Conservation (phyloP, 1,139 yeast genomes). For the Nakaseomyces uthaithaninus region DNA sequence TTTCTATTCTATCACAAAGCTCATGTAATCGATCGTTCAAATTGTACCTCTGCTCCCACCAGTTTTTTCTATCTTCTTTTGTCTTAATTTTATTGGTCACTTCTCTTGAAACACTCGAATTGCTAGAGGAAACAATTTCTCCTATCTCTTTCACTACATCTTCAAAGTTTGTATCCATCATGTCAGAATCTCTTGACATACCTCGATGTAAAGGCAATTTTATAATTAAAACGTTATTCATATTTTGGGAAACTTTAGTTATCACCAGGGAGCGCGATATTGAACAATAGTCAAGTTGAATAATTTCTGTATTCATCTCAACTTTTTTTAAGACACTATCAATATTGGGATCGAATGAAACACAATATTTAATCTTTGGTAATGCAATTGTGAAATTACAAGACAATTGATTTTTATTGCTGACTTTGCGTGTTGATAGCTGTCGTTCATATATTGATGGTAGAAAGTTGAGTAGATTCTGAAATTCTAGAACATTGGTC, state of each 20-base stretch:
- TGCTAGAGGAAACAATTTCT: slow-evolving; percentile 51
- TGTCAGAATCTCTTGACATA: slow-evolving; percentile 40
- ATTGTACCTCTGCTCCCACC: slow-evolving; percentile 71
- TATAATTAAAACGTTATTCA: slow-evolving; percentile 39
- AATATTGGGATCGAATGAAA: not conserved
- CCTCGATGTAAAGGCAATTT: slow-evolving; percentile 56
- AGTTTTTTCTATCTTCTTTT: slow-evolving; percentile 52
- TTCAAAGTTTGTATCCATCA: slow-evolving; percentile 38
- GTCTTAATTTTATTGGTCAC: slow-evolving; percentile 43
- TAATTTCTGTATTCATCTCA: slow-evolving; percentile 30
- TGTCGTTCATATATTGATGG: slow-evolving; percentile 12
- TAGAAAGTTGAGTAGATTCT: slow-evolving; percentile 9
- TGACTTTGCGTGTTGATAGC: slow-evolving; percentile 6
- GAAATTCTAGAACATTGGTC: slow-evolving; percentile 11
- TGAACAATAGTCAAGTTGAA: slow-evolving; percentile 57
- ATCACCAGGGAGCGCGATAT: slow-evolving; percentile 51
- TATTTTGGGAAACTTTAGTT: slow-evolving; percentile 36
- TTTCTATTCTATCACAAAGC: slow-evolving; percentile 53
- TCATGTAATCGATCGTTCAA: slow-evolving; percentile 51
- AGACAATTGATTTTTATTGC: too few relatives aligned
- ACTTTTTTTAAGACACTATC: not conserved
- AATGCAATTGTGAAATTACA: too few relatives aligned
- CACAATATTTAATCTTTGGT: too few relatives aligned
- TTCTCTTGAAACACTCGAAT: slow-evolving; percentile 47
- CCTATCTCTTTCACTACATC: slow-evolving; percentile 42